Conservation (phyloP, 148 eudicot species). For the Vaccinium corymbosum region DNA sequence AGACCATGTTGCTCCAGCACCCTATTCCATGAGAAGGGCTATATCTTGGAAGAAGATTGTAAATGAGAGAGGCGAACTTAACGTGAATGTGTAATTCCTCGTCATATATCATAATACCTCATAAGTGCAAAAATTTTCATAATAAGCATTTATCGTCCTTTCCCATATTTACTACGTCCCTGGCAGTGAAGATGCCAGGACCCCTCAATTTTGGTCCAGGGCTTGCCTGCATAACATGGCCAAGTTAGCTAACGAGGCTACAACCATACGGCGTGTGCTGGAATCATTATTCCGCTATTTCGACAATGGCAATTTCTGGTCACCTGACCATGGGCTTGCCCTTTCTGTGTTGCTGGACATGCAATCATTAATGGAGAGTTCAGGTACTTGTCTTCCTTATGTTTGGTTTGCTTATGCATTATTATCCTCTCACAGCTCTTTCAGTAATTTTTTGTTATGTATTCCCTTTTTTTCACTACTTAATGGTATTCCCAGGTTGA, state of each 20-base stretch:
- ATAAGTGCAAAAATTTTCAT: slow-evolving; percentile 10
- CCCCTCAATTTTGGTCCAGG: slow-evolving; percentile 74
- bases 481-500: background rate
- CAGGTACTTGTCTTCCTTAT: slow-evolving; percentile 36
- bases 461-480: background rate
- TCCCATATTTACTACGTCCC: slow-evolving; percentile 9
- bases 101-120: slow-evolving; percentile 10
- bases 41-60: slow-evolving; percentile 60
- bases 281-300: slow-evolving; percentile 70
- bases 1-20: slow-evolving; percentile 28
- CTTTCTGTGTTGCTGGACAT: slow-evolving; percentile 69
- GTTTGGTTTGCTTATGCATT: slow-evolving; percentile 5
- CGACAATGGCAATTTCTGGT: slow-evolving; percentile 60
- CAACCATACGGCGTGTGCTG: slow-evolving; percentile 67
- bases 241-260: slow-evolving; percentile 67
- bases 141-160: slow-evolving; percentile 1
- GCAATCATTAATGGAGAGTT: slow-evolving; percentile 64
- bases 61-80: slow-evolving; percentile 52
- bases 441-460: slow-evolving; percentile 6
- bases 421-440: background rate
- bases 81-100: slow-evolving; percentile 32
- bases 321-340: slow-evolving; percentile 62
- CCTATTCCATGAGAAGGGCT: slow-evolving; percentile 32
- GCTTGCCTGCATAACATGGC: slow-evolving; percentile 87
- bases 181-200: slow-evolving; percentile 51